Conservation (phyloP, 2,329 filamentous ascomycete genomes). For the Tolypocladium sp. region DNA sequence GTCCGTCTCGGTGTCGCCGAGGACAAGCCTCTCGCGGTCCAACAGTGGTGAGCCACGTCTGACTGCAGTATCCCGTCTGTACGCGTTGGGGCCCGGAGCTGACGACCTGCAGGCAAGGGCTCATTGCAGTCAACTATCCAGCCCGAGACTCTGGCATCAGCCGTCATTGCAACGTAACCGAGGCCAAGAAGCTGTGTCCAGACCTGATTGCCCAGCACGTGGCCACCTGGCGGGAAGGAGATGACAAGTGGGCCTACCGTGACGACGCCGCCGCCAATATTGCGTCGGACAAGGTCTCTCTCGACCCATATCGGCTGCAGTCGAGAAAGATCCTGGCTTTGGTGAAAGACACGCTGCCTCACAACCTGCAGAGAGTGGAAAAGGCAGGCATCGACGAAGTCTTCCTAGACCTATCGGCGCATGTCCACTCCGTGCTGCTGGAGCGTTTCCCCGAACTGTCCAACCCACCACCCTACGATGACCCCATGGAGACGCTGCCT, state of each 20-base stretch:
- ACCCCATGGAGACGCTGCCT: constrained; percentile 62
- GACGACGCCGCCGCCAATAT: constrained; percentile 73
- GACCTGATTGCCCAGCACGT: constrained; percentile 83
- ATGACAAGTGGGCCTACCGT: constrained; percentile 85
- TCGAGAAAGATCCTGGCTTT: constrained; percentile 71
- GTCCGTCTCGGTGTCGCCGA: constrained; percentile 68
- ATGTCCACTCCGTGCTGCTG: constrained; percentile 68
- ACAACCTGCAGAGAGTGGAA: constrained; percentile 64
- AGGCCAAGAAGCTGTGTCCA: constrained; percentile 82
- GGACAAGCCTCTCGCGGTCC: constrained; percentile 78
- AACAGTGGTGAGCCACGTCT: constrained; percentile 61
- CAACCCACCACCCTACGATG: constrained; percentile 59
- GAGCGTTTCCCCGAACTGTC: constrained; percentile 66
- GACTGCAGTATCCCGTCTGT: neutral
- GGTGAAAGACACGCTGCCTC: constrained; percentile 66
- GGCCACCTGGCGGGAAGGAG: constrained; percentile 87
- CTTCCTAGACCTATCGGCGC: constrained; percentile 82
- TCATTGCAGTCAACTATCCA: constrained; percentile 95
- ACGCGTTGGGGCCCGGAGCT: neutral
- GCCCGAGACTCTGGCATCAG: constrained; percentile 73
- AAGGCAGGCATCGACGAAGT: constrained; percentile 96
- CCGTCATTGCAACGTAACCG: constrained; percentile 67
- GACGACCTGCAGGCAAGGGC: constrained; percentile 54
- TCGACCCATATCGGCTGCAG: constrained; percentile 84
- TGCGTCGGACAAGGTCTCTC: constrained; percentile 81